Evolutionary conservation across 2,329 filamentous ascomycete genomes (phyloP), one percentile per base, ranked within the genome.

Genomic region (Hymenoscyphus repandus): DNA sequence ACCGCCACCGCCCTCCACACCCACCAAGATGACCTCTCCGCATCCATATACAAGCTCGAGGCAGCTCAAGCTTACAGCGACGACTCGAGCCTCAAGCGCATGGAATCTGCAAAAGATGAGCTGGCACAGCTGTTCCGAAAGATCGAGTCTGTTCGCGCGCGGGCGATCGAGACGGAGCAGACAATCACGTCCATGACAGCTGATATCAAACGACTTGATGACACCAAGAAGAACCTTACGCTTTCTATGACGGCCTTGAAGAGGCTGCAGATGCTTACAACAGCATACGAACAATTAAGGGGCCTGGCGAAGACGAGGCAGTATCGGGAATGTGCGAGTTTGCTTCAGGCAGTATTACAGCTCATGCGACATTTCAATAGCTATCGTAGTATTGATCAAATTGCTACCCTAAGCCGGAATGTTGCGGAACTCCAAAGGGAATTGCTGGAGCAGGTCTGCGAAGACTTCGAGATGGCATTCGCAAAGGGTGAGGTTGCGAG

Each of bases 361-460:
- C 83, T 99, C 41, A 96, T 97, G 88, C 88, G 88, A 59, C 91
- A 99, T 71, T 99, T 99, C 78, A 95, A 96, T 72, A 95, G 89
- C 69, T 99, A 97, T 69, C 79, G 93, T 52, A 96, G 90, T 62
- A 97, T 99, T 61, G 92, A 97, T 67, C 93, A 99, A 76, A 97
- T 99, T 66, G 93, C 93, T 27, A 88, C 88, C 0, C 76, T 99
- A 56, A 95, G 90, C 66, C 83, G 90, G 46, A 95, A 95, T 62
- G 93, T 99, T 33, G 86, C 90, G 5, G 93, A 97, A 62, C 77
- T 99, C 57, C 93, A 99, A 72, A 77, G 91, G 53, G 91, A 96
- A 68, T 72, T 99, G 52, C 73, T 96, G 51, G 93, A 99, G 72
- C 93, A 99, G 70, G 86, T 99, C n/a, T 99, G 93, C 68, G 93